phyloP scores from a whole-genome alignment of 176 grass and related monocot species.

The Aegilops sharonensis region DNA sequence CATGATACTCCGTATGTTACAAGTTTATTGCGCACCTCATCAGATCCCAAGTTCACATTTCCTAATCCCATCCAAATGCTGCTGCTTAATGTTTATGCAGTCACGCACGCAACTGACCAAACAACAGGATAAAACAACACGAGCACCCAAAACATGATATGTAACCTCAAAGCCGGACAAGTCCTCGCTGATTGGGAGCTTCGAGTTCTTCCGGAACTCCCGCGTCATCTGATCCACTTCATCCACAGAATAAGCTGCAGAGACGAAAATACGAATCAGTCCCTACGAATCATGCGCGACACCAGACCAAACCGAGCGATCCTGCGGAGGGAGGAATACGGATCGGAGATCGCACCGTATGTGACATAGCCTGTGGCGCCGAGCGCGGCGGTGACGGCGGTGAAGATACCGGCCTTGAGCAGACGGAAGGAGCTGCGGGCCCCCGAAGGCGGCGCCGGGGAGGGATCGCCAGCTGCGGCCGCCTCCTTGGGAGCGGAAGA shows the following conservation, averaged over 20 bases:
- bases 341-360: constrained; percentile 52
- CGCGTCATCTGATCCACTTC: constrained; percentile 76
- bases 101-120: not conserved
- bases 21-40: not conserved
- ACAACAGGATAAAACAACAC: not conserved
- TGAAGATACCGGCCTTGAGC: constrained; percentile 44
- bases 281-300: constrained; percentile 16
- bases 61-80: not conserved
- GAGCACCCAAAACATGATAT: not conserved
- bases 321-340: not conserved
- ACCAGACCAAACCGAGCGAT: not conserved
- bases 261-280: constrained; percentile 1
- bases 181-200: constrained; percentile 30
- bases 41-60: not conserved
- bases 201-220: constrained; percentile 48
- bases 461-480: not conserved
- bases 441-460: constrained; percentile 15
- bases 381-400: constrained; percentile 48
- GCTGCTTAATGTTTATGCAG: not conserved
- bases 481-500: constrained; percentile 24
- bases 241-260: constrained; percentile 66
- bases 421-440: constrained; percentile 42
- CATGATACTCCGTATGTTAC: not conserved
- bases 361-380: constrained; percentile 67
- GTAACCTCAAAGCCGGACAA: constrained; percentile 55